Base-by-base conservation (phyloP, 2,329 filamentous ascomycete species). In the Xylaria sp. region DNA sequence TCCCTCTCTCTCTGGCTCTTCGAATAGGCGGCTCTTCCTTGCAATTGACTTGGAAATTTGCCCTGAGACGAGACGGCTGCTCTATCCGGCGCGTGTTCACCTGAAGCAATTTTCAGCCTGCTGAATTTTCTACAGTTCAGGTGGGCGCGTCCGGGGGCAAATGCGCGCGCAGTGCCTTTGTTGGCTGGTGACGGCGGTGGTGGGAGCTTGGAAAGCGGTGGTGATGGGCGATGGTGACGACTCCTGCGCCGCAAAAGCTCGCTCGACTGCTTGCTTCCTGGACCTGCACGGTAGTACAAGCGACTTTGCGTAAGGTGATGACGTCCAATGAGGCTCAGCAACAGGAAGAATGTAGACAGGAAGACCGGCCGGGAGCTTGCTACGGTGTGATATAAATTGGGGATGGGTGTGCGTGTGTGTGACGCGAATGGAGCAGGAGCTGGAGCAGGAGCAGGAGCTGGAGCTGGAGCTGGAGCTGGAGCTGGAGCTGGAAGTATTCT, bases 271-370 rank as follows among this genome's bases (percentile, higher is more conserved):
- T 39, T 52, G 52, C 55, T 61, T 59, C 56, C 50, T 61, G 56
- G 51, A 55, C 53, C 52, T 50, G 48, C 37, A 47, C 43, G 11
- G 58, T 59, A 9, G 56, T 59, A 61, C 58, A 52, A 45, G 45
- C 45, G 56, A 46, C 54, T 54, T 53, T 48, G 57, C 38, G 42
- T 21, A 46, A 40, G 26, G 54, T 58, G 54, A 58, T 60, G 59
- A 62, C 59, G 59, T 62, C 45, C 51, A 41, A 57, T 60, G 59
- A 57, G 59, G 59, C 59, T 62, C 56, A 62, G 57, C 59, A 60
- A 43, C 34, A 22, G 37, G 50, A 39, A 46, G 39, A 19, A n/a
- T 6, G 19, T 29, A 47, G 43, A 37, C n/a, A 47, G 42, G 19
- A 44, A 43, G 34, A 34, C 52, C 52, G 52, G 54, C 44, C 49